Conservation (phyloP, 2,329 filamentous ascomycete species). For the Colletotrichum sp. region DNA sequence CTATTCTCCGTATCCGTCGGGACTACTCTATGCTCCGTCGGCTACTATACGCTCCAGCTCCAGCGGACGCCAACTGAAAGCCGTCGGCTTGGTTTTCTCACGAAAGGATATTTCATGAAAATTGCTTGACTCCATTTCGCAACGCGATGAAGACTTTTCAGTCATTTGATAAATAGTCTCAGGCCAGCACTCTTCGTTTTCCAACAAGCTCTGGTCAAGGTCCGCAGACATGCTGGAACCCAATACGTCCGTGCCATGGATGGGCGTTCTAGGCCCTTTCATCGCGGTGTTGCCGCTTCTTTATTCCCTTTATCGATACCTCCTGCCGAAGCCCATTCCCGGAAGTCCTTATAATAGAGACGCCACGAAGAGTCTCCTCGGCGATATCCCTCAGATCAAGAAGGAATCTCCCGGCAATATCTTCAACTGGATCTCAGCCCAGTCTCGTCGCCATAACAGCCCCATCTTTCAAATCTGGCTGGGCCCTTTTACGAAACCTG, state of each 20-base stretch:
- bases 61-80: neutral
- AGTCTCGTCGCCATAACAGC: neutral
- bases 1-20: neutral
- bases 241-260: neutral
- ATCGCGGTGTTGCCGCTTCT: neutral
- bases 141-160: neutral
- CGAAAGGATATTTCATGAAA: neutral
- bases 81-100: neutral
- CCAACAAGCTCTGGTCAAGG: neutral
- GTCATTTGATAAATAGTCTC: neutral
- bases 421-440: neutral
- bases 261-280: neutral
- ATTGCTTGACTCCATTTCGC: neutral
- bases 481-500: slow-evolving; percentile 33
- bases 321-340: neutral
- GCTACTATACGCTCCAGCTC: neutral
- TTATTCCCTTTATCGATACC: neutral
- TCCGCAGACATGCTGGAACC: neutral
- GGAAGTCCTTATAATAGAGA: neutral
- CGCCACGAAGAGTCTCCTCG: neutral
- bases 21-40: neutral
- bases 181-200: neutral
- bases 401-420: neutral
- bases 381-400: neutral
- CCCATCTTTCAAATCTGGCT: slow-evolving; percentile 37